Percentiles rank a stretch among this genome's conserved stretches.
Evolutionary conservation across 2,329 filamentous ascomycete genomes (phyloP).

Genomic region (Aspergillus luchuensis): DNA sequence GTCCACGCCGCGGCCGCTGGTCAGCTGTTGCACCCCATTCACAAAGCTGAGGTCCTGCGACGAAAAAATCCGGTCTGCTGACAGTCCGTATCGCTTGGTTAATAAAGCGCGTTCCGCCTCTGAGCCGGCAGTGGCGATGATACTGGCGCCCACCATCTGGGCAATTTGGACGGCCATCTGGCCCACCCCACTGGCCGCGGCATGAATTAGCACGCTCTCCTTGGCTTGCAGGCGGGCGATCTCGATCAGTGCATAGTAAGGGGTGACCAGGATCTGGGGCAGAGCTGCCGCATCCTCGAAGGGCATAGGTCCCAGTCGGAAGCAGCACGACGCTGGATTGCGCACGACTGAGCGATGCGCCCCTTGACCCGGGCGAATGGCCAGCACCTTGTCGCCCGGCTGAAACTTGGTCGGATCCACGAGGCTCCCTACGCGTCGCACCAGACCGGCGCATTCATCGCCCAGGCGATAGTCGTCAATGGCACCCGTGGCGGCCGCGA

Average conservation of each 20-base stretch:
- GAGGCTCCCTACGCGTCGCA: not conserved
- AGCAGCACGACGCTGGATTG: conserved; percentile 2
- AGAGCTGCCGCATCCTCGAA: conserved; percentile 2
- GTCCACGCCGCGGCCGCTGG: not conserved
- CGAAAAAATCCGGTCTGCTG: not conserved
- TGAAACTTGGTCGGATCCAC: not conserved
- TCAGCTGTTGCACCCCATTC: not conserved
- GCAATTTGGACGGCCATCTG: conserved; percentile 8
- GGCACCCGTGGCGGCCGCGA: conserved; percentile 4
- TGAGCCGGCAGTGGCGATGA: not conserved
- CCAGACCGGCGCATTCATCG: conserved; percentile 4
- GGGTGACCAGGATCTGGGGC: not conserved
- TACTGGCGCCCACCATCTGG: conserved; percentile 1
- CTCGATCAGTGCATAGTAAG: conserved; percentile 1
- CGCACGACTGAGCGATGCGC: conserved; percentile 6
- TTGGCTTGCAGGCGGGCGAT: conserved; percentile 6
- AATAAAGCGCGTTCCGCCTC: not conserved
- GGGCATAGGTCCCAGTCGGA: not conserved
- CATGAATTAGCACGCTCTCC: conserved; percentile 8
- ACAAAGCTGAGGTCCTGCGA: not conserved
- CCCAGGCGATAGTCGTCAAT: conserved; percentile 6
- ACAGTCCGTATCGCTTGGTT: not conserved
- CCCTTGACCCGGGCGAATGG: conserved; percentile 3
- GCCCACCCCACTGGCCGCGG: conserved; percentile 1
- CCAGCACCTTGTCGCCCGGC: not conserved